These are phyloP conservation scores for Geosmithia morbida DNA, from an alignment of 2,329 filamentous ascomycete genomes.

Conservation along the genomic window DNA sequence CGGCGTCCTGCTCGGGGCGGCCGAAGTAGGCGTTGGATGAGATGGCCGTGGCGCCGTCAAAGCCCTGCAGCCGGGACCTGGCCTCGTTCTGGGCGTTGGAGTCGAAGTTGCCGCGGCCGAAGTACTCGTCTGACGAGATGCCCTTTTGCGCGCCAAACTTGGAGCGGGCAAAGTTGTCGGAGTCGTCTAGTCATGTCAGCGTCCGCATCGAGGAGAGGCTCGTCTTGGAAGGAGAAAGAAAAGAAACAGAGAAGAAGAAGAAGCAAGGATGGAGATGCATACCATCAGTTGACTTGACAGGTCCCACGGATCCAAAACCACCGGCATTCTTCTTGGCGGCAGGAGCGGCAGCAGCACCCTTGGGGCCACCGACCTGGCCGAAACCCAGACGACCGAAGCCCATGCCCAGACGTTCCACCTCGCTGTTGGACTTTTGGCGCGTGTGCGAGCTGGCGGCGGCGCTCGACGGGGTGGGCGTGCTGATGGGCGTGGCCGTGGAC, in stretches of 20 bases:
- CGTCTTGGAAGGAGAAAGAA: neutral
- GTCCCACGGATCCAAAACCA: constrained; percentile 74
- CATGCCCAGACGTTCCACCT: constrained; percentile 84
- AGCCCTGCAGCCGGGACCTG: constrained; percentile 74
- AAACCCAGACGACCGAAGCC: constrained; percentile 76
- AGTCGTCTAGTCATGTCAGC: constrained; percentile 39
- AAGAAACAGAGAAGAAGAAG: neutral
- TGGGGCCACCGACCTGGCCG: constrained; percentile 60
- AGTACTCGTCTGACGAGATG: constrained; percentile 97
- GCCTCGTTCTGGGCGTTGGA: constrained; percentile 69
- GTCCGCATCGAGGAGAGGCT: neutral
- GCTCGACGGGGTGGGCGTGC: constrained; percentile 30
- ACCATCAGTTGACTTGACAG: constrained; percentile 61
- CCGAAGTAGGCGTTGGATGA: constrained; percentile 98
- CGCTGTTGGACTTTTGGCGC: constrained; percentile 53
- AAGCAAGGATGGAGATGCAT: constrained; percentile 13
- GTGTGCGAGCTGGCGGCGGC: constrained; percentile 33
- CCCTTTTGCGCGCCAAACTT: constrained; percentile 92
- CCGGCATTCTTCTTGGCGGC: constrained; percentile 61
- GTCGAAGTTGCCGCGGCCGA: constrained; percentile 80
- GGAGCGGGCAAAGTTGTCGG: constrained; percentile 66
- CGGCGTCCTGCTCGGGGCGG: constrained; percentile 64
- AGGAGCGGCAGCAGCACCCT: constrained; percentile 31
- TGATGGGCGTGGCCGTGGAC: constrained; percentile 60
- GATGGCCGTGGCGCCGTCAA: constrained; percentile 84